phyloP scores from a whole-genome alignment of 1,139 yeast genomes.

The Diutina rugosa region DNA sequence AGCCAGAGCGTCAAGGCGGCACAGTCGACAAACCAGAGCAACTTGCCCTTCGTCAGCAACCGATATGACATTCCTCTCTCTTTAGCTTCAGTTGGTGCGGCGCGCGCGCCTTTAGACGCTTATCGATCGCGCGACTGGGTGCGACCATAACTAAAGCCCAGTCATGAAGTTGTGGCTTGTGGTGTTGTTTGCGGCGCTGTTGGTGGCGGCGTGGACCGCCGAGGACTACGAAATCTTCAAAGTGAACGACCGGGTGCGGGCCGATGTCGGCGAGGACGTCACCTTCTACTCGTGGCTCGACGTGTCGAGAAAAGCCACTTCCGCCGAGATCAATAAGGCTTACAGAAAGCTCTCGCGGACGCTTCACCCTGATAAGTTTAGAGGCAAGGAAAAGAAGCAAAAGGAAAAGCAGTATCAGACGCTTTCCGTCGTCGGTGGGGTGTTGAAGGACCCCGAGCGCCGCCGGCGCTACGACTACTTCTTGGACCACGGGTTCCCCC shows the following conservation, averaged over 20 bases:
- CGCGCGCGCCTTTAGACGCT: neutral
- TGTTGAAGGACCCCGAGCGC: constrained; percentile 47
- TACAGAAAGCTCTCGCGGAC: constrained; percentile 58
- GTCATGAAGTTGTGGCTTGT: neutral
- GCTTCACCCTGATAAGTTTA: constrained; percentile 74
- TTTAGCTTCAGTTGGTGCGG: neutral
- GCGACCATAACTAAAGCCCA: neutral
- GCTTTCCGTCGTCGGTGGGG: constrained; percentile 61
- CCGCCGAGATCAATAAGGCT: constrained; percentile 60
- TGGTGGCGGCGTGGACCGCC: constrained; percentile 24
- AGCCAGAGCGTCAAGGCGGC: constrained; percentile 35
- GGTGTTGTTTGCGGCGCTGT: neutral
- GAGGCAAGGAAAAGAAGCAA: constrained; percentile 26
- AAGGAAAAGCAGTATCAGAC: constrained; percentile 59
- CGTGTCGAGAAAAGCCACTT: constrained; percentile 34
- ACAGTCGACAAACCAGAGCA: constrained; percentile 22
- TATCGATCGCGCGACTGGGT: neutral
- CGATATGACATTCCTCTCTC: constrained; percentile 16
- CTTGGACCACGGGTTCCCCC: constrained; percentile 76
- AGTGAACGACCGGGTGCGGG: constrained; percentile 51
- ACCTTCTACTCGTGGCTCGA: constrained; percentile 64
- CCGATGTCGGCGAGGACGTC: constrained; percentile 48
- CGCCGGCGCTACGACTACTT: constrained; percentile 80
- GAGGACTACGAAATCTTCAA: constrained; percentile 76
- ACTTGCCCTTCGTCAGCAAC: constrained; percentile 17